Base-by-base conservation (phyloP, 2,329 filamentous ascomycete genomes). In the Cytospora chrysosperma region DNA sequence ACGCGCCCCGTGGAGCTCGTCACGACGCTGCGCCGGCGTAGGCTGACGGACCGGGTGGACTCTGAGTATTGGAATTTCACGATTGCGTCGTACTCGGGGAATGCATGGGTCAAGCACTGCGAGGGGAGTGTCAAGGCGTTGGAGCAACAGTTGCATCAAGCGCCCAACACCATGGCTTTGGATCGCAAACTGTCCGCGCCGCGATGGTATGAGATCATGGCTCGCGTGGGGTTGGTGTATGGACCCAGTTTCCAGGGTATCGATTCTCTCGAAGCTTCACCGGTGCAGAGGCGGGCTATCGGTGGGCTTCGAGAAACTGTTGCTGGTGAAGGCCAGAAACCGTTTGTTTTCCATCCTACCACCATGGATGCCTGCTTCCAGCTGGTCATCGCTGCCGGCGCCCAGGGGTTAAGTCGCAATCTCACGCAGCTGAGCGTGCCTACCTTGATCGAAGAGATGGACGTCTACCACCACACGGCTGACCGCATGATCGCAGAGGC, bases 351-450 rank as follows among this genome's bases (percentile, higher is more conserved):
- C 19, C 78, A 81, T 56, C 78, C 78, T 0, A 70, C 71, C 3
- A 72, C 72, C 54, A 70, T 80, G 21, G 77, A 80, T 60, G 64
- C 68, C 12, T 70, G 68, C 52, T 56, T 76, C n/a, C 75, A 76
- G 53, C 65, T 74, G 1, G 62, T 71, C 26, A 69, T 72, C 53
- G 62, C 71, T 4, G 70, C 72, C 8, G 9, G 6, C 12, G 6
- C 10, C 32, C 10, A 26, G 8, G 34, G 43, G 2, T 15, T 50
- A 4, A 15, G 34, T 19, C 32, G 34, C 10, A 32, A 58, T 6
- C 58, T 64, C 12, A 64, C 64, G 1, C 67, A 67, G 32, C 61
- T 69, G 12, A 61, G 63, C 4, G 68, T 73, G 2, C 72, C 72
- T 10, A 72, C 72, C 1, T 64, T 66, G 50, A 72, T 69, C 65